phyloP scores from a whole-genome alignment of 805 yeast species.

The Wickerhamiella parazyma region DNA sequence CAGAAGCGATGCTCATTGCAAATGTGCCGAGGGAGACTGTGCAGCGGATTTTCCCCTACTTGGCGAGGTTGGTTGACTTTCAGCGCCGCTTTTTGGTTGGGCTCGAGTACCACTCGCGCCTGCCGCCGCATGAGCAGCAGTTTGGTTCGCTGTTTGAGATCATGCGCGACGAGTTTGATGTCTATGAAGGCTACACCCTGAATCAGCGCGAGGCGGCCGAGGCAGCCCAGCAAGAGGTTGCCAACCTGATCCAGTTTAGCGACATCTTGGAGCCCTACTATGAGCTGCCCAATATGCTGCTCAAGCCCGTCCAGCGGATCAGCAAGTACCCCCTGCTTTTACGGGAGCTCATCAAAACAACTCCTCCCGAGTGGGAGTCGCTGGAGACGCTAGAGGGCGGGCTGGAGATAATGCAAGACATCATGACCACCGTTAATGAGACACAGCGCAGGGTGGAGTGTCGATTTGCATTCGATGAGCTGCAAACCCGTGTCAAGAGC shows the following conservation, averaged over 20 bases:
- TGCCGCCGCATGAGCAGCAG: conserved; percentile 63
- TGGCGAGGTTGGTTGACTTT: conserved; percentile 73
- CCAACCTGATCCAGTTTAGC: conserved; percentile 40
- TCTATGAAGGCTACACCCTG: conserved; percentile 89
- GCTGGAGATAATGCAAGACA: conserved; percentile 59
- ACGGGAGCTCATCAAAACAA: conserved; percentile 50
- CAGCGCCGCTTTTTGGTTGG: conserved; percentile 84
- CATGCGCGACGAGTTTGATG: conserved; percentile 71
- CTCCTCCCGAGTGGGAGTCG: conserved; percentile 39
- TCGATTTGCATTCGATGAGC: conserved; percentile 49
- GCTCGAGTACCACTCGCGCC: conserved; percentile 70
- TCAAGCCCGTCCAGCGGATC: conserved; percentile 93
- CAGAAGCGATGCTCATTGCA: conserved; percentile 48
- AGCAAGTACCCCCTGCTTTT: conserved; percentile 85
- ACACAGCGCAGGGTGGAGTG: conserved; percentile 89
- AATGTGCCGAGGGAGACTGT: conserved; percentile 70
- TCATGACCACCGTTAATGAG: conserved; percentile 81
- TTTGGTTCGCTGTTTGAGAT: conserved; percentile 81
- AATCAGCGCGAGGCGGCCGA: conserved; percentile 83
- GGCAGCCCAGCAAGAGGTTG: conserved; percentile 48
- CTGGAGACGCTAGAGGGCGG: conserved; percentile 63
- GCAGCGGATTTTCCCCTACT: conserved; percentile 71
- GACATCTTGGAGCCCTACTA: conserved; percentile 65
- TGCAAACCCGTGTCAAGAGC: conserved; percentile 63
- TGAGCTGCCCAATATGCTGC: conserved; percentile 76